These are phyloP conservation scores for Silene conica DNA, from an alignment of 148 eudicot genomes.

Conservation along the genomic window DNA sequence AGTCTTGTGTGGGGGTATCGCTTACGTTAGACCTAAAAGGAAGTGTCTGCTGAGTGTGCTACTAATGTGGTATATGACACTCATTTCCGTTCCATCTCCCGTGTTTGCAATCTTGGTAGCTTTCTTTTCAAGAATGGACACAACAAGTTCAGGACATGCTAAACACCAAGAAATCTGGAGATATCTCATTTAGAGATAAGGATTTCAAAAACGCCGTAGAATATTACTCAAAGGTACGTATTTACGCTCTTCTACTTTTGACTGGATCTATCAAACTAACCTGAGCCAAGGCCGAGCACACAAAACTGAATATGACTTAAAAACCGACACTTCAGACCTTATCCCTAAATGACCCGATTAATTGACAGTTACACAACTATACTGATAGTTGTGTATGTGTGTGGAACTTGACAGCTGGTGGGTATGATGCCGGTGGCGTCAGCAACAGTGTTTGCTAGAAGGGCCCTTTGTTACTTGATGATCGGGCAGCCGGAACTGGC, in stretches of 20 bases:
- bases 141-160: constrained; percentile 99
- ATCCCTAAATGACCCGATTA: too few species aligned
- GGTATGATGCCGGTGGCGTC: constrained; percentile 84
- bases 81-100: neutral
- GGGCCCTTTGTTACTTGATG: constrained; percentile 85
- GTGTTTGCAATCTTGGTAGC: constrained; percentile 35
- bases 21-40: neutral
- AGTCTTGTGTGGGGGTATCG: neutral
- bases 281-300: too few species aligned
- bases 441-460: constrained; percentile 82
- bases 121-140: constrained; percentile 99
- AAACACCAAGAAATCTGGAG: constrained; percentile 90
- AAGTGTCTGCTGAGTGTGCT: neutral
- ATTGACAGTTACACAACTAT: too few species aligned
- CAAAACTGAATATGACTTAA: too few species aligned
- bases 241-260: neutral
- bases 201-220: constrained; percentile 83
- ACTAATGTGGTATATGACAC: neutral
- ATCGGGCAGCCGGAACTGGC: constrained; percentile 82
- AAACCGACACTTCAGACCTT: too few species aligned
- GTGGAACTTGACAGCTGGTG: constrained; percentile 50
- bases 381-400: too few species aligned
- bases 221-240: constrained; percentile 71
- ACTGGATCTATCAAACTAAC: too few species aligned
- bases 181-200: constrained; percentile 88